Percentiles rank a stretch among this genome's conserved stretches.
phyloP scores from a whole-genome alignment of 202 grass and related monocot genomes.

The Schoenoplectus triqueter region DNA sequence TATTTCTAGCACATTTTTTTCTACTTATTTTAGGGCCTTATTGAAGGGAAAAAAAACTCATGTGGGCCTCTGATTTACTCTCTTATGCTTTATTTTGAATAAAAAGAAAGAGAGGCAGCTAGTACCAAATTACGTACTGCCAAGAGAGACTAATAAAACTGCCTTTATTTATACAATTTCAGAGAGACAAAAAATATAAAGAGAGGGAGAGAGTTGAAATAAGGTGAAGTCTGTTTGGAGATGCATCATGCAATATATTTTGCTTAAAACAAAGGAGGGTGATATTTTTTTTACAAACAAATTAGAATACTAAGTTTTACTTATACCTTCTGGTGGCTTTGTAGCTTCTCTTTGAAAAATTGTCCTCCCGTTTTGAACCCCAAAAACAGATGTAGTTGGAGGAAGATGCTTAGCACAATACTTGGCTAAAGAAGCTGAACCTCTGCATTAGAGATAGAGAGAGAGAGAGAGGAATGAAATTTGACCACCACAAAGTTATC shows the following conservation, averaged over 20 bases:
- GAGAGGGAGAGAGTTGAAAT: background rate
- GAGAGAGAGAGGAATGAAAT: conserved; percentile 38
- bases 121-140: background rate
- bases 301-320: background rate
- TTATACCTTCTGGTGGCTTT: conserved; percentile 61
- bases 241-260: background rate
- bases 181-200: background rate
- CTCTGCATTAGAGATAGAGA: conserved; percentile 45
- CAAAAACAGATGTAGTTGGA: conserved; percentile 65
- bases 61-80: too few relatives aligned
- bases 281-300: background rate
- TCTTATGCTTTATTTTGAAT: too few relatives aligned
- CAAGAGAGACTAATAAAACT: background rate
- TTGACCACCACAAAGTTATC: conserved; percentile 47
- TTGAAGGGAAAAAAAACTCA: background rate
- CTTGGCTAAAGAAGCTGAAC: conserved; percentile 70
- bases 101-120: background rate
- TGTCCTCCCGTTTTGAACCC: conserved; percentile 77
- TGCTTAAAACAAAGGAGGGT: background rate
- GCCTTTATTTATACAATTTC: background rate
- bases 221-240: background rate
- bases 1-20: background rate
- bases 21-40: background rate
- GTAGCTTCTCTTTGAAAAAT: conserved; percentile 63
- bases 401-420: conserved; percentile 92